A percentile compares a stretch with the other conserved stretches of the same genome.
Conservation (phyloP, 2,329 filamentous ascomycete genomes). For the Beauveria sp. region DNA sequence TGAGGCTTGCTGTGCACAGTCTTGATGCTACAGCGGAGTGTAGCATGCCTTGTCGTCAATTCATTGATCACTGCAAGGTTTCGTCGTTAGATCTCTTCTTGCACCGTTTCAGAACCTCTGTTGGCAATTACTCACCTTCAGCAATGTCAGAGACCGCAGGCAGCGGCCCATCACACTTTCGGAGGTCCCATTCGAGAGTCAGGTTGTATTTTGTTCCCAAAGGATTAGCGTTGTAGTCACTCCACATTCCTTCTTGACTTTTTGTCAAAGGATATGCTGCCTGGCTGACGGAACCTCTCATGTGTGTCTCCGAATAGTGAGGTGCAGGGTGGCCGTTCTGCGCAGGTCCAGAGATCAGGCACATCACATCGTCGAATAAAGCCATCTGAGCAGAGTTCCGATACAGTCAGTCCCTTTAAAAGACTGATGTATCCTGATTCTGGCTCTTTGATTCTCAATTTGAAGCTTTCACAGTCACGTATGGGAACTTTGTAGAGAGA, state of each 20-base stretch:
- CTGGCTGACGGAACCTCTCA: neutral
- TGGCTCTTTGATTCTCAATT: no score
- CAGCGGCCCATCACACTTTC: neutral
- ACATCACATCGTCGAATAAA: neutral
- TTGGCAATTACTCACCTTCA: neutral
- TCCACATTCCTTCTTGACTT: conserved; percentile 13
- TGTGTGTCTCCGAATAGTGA: neutral
- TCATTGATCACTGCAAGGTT: neutral
- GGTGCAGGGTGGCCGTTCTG: neutral
- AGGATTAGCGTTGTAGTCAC: conserved; percentile 8
- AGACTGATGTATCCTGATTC: neutral
- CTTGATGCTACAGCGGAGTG: conserved; percentile 8
- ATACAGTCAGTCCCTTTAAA: no score
- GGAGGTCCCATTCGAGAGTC: conserved; percentile 11
- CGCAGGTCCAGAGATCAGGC: neutral
- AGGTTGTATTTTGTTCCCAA: conserved; percentile 13
- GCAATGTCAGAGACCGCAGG: neutral
- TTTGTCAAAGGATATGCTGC: conserved; percentile 11
- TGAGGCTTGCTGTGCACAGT: conserved; percentile 1
- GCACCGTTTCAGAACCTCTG: neutral
- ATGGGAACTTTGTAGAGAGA: no score
- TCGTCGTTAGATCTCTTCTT: neutral
- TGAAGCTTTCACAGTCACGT: no score
- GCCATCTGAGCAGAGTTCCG: neutral
- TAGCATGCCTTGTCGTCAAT: conserved; percentile 7